A percentile compares a stretch with the other conserved stretches of the same genome.
Evolutionary conservation across 805 yeast species (phyloP).

Genomic region (Teunomyces aglyptinius): DNA sequence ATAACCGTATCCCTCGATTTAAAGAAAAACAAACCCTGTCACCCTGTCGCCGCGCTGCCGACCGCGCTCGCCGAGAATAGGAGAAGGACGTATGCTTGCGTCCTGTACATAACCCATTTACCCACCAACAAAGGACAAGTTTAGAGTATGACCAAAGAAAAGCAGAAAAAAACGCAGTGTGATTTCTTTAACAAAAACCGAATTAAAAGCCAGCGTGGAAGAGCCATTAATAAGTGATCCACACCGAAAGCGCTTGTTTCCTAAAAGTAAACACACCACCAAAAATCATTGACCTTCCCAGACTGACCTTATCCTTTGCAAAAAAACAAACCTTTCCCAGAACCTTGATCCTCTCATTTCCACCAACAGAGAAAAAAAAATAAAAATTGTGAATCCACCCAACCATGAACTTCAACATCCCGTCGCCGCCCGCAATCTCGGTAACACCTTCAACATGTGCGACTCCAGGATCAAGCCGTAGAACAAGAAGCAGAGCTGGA

Average conservation of each 20-base stretch:
- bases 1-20: background rate
- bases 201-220: too few relatives aligned
- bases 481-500: slow-evolving; percentile 69
- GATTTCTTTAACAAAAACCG: too few relatives aligned
- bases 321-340: too few relatives aligned
- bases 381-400: background rate
- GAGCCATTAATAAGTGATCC: too few relatives aligned
- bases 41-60: slow-evolving; percentile 1
- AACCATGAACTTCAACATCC: slow-evolving; percentile 11
- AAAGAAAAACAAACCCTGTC: background rate
- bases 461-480: slow-evolving; percentile 10
- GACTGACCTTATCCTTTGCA: background rate
- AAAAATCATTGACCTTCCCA: background rate
- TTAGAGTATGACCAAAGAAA: background rate
- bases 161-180: background rate
- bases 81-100: background rate
- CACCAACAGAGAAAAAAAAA: background rate
- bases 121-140: slow-evolving; percentile 2
- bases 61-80: slow-evolving; percentile 5
- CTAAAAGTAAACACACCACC: too few relatives aligned
- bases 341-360: background rate
- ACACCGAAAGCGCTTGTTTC: too few relatives aligned
- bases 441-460: slow-evolving; percentile 26
- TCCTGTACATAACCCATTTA: background rate
- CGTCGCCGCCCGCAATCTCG: slow-evolving; percentile 32